phyloP scores from a whole-genome alignment of 2,329 filamentous ascomycete species.

The Mariannaea elegans region DNA sequence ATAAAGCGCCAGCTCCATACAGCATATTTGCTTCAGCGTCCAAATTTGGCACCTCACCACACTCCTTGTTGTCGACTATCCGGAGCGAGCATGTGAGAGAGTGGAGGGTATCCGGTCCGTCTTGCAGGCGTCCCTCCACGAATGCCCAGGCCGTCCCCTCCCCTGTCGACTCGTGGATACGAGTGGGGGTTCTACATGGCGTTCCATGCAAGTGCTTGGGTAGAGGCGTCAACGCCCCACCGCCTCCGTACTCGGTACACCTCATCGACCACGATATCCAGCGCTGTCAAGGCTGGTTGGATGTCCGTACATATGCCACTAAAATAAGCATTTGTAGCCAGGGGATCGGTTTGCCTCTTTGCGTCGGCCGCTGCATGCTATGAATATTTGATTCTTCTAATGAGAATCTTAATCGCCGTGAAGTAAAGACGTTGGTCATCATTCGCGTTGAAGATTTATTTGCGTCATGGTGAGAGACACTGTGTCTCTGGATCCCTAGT shows the following conservation, averaged over 20 bases:
- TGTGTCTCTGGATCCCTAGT: neutral
- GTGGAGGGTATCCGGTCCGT: slow-evolving; percentile 1
- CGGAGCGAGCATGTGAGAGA: slow-evolving; percentile 31
- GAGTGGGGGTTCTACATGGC: slow-evolving; percentile 38
- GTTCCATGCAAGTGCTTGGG: slow-evolving; percentile 40
- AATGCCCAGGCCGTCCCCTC: slow-evolving; percentile 21
- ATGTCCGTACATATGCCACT: slow-evolving; percentile 14
- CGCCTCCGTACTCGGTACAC: slow-evolving; percentile 25
- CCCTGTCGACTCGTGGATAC: slow-evolving; percentile 37
- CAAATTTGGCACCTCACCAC: neutral
- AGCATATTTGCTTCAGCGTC: neutral
- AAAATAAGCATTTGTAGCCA: slow-evolving; percentile 39
- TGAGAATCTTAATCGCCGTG: slow-evolving; percentile 19
- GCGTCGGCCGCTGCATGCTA: slow-evolving; percentile 20
- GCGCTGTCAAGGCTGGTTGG: slow-evolving; percentile 24
- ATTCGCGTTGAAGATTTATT: neutral
- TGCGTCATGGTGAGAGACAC: neutral
- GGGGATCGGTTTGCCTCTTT: slow-evolving; percentile 26
- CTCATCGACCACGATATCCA: slow-evolving; percentile 12
- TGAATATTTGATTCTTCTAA: slow-evolving; percentile 40
- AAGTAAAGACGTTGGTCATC: slow-evolving; percentile 12
- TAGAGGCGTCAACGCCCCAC: slow-evolving; percentile 27
- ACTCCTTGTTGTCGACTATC: too few relatives aligned
- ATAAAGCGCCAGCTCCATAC: neutral
- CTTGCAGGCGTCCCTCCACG: slow-evolving; percentile 3